These are phyloP conservation scores for Graphilbum fragrans DNA, from an alignment of 2,329 filamentous ascomycete species.

Conservation along the genomic window DNA sequence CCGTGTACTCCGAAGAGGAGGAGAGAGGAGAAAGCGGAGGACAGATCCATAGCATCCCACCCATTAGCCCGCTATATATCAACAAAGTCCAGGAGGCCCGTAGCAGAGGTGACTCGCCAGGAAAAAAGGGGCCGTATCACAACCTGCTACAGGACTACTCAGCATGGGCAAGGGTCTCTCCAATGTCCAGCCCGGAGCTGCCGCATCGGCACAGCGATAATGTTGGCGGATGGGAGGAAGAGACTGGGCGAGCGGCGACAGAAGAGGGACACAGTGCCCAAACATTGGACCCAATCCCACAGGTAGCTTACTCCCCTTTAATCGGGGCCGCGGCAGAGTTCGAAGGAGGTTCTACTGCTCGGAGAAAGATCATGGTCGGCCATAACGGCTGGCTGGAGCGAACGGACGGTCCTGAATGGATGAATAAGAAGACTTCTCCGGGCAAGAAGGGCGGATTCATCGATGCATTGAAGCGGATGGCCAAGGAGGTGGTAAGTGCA, in stretches of 20 bases:
- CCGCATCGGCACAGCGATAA: neutral
- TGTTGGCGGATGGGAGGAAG: too few species aligned
- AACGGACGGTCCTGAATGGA: slow-evolving; percentile 19
- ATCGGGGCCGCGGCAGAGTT: too few species aligned
- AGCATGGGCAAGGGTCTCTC: slow-evolving; percentile 8
- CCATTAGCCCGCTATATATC: slow-evolving; percentile 16
- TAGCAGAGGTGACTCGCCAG: too few species aligned
- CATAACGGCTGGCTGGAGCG: slow-evolving; percentile 45
- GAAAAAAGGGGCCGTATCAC: neutral
- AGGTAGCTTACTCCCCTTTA: slow-evolving; percentile 27
- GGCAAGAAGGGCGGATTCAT: slow-evolving; percentile 28
- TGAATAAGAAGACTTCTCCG: slow-evolving; percentile 9
- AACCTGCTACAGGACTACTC: slow-evolving; percentile 9
- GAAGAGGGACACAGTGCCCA: neutral
- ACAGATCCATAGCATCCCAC: slow-evolving; percentile 5
- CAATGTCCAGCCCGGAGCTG: slow-evolving; percentile 2
- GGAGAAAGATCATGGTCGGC: slow-evolving; percentile 40
- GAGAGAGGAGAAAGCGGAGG: too few species aligned
- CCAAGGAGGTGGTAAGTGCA: slow-evolving; percentile 35
- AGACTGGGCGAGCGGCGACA: too few species aligned
- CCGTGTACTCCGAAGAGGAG: slow-evolving; percentile 20
- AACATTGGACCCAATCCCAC: neutral
- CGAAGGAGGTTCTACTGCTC: too few species aligned
- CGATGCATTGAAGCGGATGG: slow-evolving; percentile 37
- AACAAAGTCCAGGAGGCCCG: slow-evolving; percentile 8